Evolutionary conservation across 345 rosid genomes (phyloP).

Genomic region (Eucalyptus curtisii): DNA sequence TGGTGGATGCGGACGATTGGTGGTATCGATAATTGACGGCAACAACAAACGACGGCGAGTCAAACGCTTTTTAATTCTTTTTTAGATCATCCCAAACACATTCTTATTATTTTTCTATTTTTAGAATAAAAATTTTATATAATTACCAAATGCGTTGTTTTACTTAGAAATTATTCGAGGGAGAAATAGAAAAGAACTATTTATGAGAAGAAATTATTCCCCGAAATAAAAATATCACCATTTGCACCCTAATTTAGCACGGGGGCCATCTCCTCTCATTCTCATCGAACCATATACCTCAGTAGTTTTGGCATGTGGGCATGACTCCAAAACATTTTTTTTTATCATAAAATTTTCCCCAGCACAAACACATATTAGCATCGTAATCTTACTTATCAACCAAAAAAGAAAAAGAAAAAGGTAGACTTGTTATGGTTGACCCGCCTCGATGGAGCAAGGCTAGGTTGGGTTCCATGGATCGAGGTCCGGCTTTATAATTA

Average conservation of each 20-base stretch:
- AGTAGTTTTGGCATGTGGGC: constrained; percentile 31
- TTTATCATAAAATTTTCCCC: not conserved
- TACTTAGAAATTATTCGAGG: accelerated
- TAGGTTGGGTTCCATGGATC: no score
- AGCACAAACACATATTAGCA: constrained; percentile 48
- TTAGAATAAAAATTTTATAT: accelerated
- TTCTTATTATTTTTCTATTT: no score
- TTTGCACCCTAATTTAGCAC: constrained; percentile 1
- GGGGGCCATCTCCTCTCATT: constrained; percentile 14
- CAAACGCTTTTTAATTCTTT: no score
- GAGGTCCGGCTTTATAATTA: no score
- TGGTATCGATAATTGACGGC: accelerated
- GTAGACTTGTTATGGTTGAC: no score
- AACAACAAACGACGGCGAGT: accelerated
- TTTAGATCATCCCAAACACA: no score
- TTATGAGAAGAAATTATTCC: accelerated
- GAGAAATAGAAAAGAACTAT: accelerated
- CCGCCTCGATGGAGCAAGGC: no score
- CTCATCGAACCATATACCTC: constrained; percentile 39
- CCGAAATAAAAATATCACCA: accelerated
- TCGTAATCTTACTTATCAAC: not conserved
- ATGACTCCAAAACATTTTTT: constrained; percentile 20
- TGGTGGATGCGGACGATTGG: accelerated
- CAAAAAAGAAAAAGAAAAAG: no score
- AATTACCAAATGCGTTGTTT: accelerated